Conservation (phyloP, 2,329 filamentous ascomycete species). For the Plenodomus tracheiphilus region DNA sequence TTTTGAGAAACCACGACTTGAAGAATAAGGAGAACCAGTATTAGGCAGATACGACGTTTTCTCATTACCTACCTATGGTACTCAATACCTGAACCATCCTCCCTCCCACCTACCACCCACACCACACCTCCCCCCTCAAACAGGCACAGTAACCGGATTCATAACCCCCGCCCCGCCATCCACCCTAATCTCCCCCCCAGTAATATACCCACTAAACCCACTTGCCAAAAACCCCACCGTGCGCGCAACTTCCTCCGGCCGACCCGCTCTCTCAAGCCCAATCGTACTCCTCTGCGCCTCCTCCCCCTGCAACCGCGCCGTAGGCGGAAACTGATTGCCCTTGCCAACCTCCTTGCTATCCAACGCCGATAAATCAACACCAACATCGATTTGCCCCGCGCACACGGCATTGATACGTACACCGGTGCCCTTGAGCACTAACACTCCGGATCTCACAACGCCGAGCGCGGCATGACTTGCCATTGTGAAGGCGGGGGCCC, state of each 20-base stretch:
- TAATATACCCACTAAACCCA: constrained; percentile 66
- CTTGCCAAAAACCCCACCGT: constrained; percentile 66
- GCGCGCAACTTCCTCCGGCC: constrained; percentile 61
- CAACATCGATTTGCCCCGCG: constrained; percentile 53
- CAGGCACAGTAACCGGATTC: constrained; percentile 45
- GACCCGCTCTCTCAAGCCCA: constrained; percentile 61
- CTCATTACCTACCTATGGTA: no score
- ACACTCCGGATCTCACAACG: constrained; percentile 62
- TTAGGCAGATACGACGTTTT: no score
- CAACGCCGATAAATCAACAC: constrained; percentile 50
- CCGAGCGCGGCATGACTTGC: constrained; percentile 63
- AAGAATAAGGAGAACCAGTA: no score
- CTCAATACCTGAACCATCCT: no score
- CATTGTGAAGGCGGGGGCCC: constrained; percentile 66
- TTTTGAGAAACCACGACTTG: no score
- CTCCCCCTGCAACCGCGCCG: constrained; percentile 54
- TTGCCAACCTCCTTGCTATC: constrained; percentile 46
- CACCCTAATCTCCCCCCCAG: constrained; percentile 64
- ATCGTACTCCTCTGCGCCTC: constrained; percentile 55
- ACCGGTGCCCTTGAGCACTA: constrained; percentile 60
- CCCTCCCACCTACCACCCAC: no score
- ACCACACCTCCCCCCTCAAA: constrained; percentile 14
- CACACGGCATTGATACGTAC: constrained; percentile 62
- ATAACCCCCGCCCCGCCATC: constrained; percentile 60
- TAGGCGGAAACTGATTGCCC: constrained; percentile 59